phyloP scores from a whole-genome alignment of 1,139 yeast genomes.

The Sporopachydermia cereana region DNA sequence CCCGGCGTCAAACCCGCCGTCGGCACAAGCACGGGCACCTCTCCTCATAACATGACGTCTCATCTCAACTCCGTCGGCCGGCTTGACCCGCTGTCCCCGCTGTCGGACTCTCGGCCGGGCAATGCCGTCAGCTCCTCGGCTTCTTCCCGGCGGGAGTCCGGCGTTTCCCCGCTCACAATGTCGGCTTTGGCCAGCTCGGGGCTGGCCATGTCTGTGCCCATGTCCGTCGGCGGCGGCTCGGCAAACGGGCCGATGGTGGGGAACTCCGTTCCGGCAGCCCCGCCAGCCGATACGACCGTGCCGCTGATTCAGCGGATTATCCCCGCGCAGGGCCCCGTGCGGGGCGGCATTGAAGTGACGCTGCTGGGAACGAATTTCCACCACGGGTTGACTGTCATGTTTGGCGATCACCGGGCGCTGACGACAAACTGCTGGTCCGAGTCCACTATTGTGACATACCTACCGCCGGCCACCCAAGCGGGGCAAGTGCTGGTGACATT shows the following conservation, averaged over 20 bases:
- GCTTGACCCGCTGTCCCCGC: conserved; percentile 8
- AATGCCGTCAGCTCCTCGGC: conserved; percentile 7
- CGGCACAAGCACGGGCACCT: too few species aligned
- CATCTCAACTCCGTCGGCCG: background rate
- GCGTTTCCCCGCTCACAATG: conserved; percentile 10
- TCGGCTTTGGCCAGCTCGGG: conserved; percentile 11
- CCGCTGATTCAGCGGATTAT: conserved; percentile 75
- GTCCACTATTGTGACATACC: conserved; percentile 80
- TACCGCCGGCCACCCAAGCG: conserved; percentile 81
- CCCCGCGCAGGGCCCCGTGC: conserved; percentile 88
- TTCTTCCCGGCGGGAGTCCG: conserved; percentile 6
- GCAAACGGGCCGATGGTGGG: conserved; percentile 8
- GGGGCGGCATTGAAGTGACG: conserved; percentile 94
- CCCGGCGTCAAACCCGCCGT: conserved; percentile 19
- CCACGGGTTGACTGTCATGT: conserved; percentile 70
- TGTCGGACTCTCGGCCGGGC: conserved; percentile 5
- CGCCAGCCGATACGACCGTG: conserved; percentile 17
- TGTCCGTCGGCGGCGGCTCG: conserved; percentile 10
- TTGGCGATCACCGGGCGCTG: conserved; percentile 73
- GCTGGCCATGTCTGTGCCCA: conserved; percentile 9
- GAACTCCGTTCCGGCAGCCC: conserved; percentile 7
- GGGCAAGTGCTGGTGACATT: conserved; percentile 90
- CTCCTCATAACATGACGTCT: conserved; percentile 6
- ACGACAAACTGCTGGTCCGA: conserved; percentile 89
- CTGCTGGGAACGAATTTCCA: conserved; percentile 77